Base-by-base conservation (phyloP, 176 grass and related monocot genomes). In the Aegilops longissima region DNA sequence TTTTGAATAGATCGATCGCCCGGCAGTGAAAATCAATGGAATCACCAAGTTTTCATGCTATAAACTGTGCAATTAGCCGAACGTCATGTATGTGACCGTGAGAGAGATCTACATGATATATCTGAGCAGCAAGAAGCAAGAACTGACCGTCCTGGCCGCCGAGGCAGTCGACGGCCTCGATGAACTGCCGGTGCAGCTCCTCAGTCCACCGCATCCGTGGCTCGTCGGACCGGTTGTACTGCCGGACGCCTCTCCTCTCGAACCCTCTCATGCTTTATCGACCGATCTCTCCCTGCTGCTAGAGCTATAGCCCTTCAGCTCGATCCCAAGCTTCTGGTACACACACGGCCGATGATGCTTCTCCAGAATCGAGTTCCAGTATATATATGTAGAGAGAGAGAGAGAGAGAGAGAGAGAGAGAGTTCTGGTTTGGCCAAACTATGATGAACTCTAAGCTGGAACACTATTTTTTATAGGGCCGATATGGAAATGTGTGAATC, bases 201-300 rank as follows among this genome's bases (percentile, higher is more conserved):
- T 96, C 94, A 12, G 97, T 96, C 97, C 97, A 99, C 71, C 89
- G 87, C 83, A 96, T 91, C 82, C 97, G 92, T 6, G 92, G 97
- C 40, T 82, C 72, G 21, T 94, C 92, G 1, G 97, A 96, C 17
- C 97, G 79, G 89, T 92, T 94, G 92, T 99, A 99, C 72, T 92
- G 94, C 89, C 97, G 86, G 52, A 94, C 80, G 63, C 89, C 89
- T 87, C 86, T 93, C 84, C 87, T 95, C 61, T 95, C 89, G 17
- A 86, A 87, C 20, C 93, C 88, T 84, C 85, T 84, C 85, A 94
- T 93, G 39, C 25, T 80, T 68, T n/a, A 25, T 62, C 20, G 51
- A 52, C 0, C 51, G 14, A 17, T 52, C 67, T 25, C 49, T 16
- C 6, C 75, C 61, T 77, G 38, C 34, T 39, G 29, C 54, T 54